These are phyloP conservation scores for Colletotrichum sp. DNA, from an alignment of 2,329 filamentous ascomycete species.

Conservation along the genomic window DNA sequence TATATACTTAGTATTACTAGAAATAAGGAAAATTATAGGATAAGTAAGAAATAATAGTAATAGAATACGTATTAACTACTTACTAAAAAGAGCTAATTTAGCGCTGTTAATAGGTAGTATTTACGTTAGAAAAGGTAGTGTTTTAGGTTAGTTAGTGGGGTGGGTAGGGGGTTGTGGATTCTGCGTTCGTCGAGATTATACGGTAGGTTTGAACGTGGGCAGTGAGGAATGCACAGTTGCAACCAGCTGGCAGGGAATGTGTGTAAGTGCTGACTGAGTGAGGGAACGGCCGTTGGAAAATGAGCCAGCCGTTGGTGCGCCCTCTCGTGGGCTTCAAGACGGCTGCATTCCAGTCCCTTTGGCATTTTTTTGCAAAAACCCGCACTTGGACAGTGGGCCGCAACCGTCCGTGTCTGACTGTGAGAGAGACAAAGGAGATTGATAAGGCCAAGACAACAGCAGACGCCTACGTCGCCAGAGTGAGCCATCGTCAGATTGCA, in stretches of 20 bases:
- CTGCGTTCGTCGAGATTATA: too few relatives aligned
- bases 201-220: not conserved
- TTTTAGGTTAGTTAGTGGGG: too few relatives aligned
- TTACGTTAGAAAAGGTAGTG: too few relatives aligned
- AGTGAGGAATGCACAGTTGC: not conserved
- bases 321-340: not conserved
- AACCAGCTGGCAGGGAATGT: not conserved
- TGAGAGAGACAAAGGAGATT: slow-evolving; percentile 14
- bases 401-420: slow-evolving; percentile 5
- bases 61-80: too few relatives aligned
- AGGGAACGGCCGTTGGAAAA: not conserved
- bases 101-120: too few relatives aligned
- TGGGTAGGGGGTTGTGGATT: too few relatives aligned
- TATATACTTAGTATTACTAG: too few relatives aligned
- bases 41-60: too few relatives aligned
- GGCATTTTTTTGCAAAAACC: not conserved
- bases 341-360: not conserved
- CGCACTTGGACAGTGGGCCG: not conserved
- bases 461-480: not conserved
- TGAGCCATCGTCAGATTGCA: slow-evolving; percentile 5
- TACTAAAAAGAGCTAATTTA: too few relatives aligned
- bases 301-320: not conserved
- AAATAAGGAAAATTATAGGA: too few relatives aligned
- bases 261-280: too few relatives aligned
- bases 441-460: slow-evolving; percentile 4